Conservation (phyloP, 2,329 filamentous ascomycete genomes). For the Aschersonia sp. region DNA sequence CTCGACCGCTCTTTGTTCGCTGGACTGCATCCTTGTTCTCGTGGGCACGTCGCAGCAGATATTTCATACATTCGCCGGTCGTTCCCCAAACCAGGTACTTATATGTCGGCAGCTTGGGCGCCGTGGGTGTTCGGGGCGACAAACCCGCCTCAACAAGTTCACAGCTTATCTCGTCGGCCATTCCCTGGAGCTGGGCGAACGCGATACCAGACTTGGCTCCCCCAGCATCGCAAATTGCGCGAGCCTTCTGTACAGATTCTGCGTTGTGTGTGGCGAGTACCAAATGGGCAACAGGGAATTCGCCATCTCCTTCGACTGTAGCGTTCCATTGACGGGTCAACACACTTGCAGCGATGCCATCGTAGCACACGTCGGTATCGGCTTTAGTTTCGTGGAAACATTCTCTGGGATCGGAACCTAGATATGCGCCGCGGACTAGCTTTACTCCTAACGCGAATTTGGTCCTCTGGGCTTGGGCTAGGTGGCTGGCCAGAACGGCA, state of each 20-base stretch:
- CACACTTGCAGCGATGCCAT: slow-evolving; percentile 53
- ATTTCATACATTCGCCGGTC: slow-evolving; percentile 73
- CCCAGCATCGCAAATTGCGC: slow-evolving; percentile 32
- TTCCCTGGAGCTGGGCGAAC: slow-evolving; percentile 69
- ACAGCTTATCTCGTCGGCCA: slow-evolving; percentile 85
- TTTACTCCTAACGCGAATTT: slow-evolving; percentile 59
- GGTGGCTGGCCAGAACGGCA: slow-evolving; percentile 40
- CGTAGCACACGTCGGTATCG: slow-evolving; percentile 58
- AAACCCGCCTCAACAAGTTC: slow-evolving; percentile 31
- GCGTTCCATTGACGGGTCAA: slow-evolving; percentile 37
- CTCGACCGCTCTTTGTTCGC: slow-evolving; percentile 44
- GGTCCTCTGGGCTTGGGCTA: slow-evolving; percentile 40
- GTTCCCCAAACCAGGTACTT: slow-evolving; percentile 60
- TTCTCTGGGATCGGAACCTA: slow-evolving; percentile 53
- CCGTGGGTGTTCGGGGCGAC: slow-evolving; percentile 11
- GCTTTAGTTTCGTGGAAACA: slow-evolving; percentile 59
- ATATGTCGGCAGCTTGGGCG: slow-evolving; percentile 40
- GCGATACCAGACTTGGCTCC: slow-evolving; percentile 23
- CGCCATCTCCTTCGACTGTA: slow-evolving; percentile 18
- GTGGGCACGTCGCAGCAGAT: slow-evolving; percentile 45
- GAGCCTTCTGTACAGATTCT: slow-evolving; percentile 47
- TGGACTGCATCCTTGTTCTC: slow-evolving; percentile 61
- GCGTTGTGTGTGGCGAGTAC: slow-evolving; percentile 77
- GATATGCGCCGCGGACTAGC: slow-evolving; percentile 61
- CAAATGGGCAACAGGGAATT: slow-evolving; percentile 45